phyloP scores from a whole-genome alignment of 2,329 filamentous ascomycete genomes.

The Hysterium pulicare region DNA sequence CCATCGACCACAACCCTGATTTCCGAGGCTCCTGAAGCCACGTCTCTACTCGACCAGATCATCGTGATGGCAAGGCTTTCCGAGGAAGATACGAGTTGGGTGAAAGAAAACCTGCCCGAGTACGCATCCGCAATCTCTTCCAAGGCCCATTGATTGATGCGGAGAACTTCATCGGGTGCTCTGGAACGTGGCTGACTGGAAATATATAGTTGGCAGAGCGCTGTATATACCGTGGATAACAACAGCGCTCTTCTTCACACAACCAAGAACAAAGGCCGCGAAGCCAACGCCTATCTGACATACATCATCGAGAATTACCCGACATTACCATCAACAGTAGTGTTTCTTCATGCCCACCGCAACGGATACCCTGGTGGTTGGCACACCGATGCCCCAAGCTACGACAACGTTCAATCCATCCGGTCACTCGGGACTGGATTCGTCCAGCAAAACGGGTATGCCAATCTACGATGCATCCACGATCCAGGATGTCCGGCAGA shows the following conservation, averaged over 20 bases:
- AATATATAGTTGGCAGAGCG: slow-evolving; percentile 10
- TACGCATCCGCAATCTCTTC: no score
- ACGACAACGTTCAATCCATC: slow-evolving; percentile 10
- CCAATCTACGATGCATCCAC: slow-evolving; percentile 40
- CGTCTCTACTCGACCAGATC: not conserved
- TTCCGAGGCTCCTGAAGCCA: no score
- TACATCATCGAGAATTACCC: slow-evolving; percentile 19
- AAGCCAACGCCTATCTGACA: slow-evolving; percentile 18
- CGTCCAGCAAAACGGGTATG: slow-evolving; percentile 39
- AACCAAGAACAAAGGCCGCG: slow-evolving; percentile 16
- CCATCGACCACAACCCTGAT: no score
- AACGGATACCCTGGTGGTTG: no score
- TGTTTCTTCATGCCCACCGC: slow-evolving; percentile 17
- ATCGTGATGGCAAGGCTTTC: not conserved
- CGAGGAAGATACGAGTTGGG: not conserved
- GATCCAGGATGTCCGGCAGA: slow-evolving; percentile 40
- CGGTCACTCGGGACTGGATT: slow-evolving; percentile 35
- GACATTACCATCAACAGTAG: slow-evolving; percentile 14
- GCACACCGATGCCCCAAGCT: slow-evolving; percentile 31
- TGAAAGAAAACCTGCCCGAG: not conserved
- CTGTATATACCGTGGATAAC: slow-evolving; percentile 13
- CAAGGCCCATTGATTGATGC: no score
- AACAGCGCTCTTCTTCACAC: slow-evolving; percentile 10
- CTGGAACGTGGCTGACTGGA: no score
- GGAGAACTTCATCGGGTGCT: no score